These are phyloP conservation scores for Conringia planisiliqua DNA, from an alignment of 345 rosid genomes.

Conservation along the genomic window DNA sequence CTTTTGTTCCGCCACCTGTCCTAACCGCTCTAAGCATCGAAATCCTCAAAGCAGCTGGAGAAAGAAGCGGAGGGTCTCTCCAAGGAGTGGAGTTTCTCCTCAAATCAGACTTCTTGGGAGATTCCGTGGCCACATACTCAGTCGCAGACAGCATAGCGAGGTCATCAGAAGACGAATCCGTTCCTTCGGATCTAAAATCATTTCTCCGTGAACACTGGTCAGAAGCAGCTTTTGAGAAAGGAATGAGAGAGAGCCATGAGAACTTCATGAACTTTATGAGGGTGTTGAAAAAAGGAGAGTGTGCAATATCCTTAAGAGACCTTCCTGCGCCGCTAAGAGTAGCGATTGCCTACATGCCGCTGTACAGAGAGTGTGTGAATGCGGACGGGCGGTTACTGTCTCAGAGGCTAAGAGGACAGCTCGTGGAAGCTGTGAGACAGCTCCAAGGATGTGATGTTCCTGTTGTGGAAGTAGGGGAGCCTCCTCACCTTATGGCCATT, in stretches of 20 bases:
- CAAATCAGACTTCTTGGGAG: slow-evolving; percentile 75
- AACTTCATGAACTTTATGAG: slow-evolving; percentile 63
- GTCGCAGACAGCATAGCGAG: slow-evolving; percentile 90
- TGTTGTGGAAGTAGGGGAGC: slow-evolving; percentile 45
- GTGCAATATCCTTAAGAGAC: slow-evolving; percentile 62
- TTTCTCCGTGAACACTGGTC: slow-evolving; percentile 90
- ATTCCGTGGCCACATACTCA: slow-evolving; percentile 72
- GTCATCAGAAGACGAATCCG: slow-evolving; percentile 72
- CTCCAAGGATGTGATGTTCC: slow-evolving; percentile 56
- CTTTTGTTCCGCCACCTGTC: slow-evolving; percentile 79
- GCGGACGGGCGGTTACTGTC: slow-evolving; percentile 62
- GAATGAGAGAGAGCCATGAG: slow-evolving; percentile 63
- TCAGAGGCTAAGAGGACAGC: slow-evolving; percentile 84
- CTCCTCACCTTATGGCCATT: slow-evolving; percentile 52
- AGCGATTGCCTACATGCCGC: slow-evolving; percentile 74
- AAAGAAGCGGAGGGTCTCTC: slow-evolving; percentile 84
- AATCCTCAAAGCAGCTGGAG: slow-evolving; percentile 96
- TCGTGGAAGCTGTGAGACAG: slow-evolving; percentile 77
- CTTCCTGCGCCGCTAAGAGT: slow-evolving; percentile 78
- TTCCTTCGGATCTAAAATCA: slow-evolving; percentile 62
- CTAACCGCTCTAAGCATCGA: slow-evolving; percentile 85
- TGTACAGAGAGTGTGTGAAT: slow-evolving; percentile 72
- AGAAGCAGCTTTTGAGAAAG: slow-evolving; percentile 71
- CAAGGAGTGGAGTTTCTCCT: slow-evolving; percentile 97
- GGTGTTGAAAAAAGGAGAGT: slow-evolving; percentile 63